Percentiles rank a stretch among this genome's conserved stretches.
phyloP scores from a whole-genome alignment of 208 protist genomes.

The Acanthamoeba royreba region DNA sequence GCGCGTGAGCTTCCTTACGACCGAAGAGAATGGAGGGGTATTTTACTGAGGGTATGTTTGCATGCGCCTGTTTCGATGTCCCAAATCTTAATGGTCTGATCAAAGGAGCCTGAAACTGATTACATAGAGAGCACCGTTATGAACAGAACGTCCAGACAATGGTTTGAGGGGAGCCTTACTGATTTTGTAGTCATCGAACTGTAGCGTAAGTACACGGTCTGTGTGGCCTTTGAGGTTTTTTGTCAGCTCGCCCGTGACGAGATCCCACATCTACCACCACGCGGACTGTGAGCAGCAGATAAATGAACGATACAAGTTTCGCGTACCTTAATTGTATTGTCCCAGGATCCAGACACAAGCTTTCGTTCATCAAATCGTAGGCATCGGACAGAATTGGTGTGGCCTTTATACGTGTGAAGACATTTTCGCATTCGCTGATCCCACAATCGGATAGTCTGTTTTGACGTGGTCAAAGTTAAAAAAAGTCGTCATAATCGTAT shows the following conservation, averaged over 20 bases:
- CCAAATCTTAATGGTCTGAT: constrained; percentile 1
- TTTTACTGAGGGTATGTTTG: background rate
- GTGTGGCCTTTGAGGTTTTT: background rate
- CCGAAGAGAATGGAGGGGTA: background rate
- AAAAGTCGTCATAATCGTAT: no score
- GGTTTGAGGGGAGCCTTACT: no score
- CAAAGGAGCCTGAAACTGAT: background rate
- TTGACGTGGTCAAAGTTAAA: no score
- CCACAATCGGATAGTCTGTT: background rate
- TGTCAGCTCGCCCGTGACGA: background rate
- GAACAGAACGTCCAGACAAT: background rate
- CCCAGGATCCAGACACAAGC: background rate
- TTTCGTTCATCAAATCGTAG: background rate
- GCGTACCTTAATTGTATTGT: constrained; percentile 23
- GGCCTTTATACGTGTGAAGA: background rate
- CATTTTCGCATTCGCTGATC: background rate
- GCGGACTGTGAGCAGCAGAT: background rate
- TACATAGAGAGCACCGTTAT: background rate
- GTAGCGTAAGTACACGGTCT: background rate
- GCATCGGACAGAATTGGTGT: background rate
- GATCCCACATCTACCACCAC: background rate
- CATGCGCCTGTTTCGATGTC: background rate
- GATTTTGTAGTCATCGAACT: constrained; percentile 17
- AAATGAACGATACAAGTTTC: no score
- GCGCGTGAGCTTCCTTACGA: background rate